Percentiles rank a stretch among this genome's conserved stretches.
Evolutionary conservation across 129 eudicot species (phyloP).

Genomic region (Centaurea solstitialis): DNA sequence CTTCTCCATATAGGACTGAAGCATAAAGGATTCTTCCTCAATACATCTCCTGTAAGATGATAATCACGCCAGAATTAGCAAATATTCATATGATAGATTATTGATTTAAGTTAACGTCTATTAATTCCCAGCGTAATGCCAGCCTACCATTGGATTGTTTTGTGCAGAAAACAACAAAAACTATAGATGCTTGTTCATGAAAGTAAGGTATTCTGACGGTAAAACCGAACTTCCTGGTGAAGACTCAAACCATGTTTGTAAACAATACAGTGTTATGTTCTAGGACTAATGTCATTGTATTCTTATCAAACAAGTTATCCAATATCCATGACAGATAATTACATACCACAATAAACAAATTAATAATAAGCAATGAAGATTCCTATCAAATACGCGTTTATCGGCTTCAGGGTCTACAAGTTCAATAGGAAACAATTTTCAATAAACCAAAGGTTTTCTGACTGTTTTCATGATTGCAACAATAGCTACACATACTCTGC

Average conservation of each 20-base stretch:
- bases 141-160: too few relatives aligned
- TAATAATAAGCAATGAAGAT: not conserved
- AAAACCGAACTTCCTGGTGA: too few relatives aligned
- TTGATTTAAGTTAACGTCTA: not conserved
- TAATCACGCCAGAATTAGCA: not conserved
- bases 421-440: not conserved
- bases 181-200: too few relatives aligned
- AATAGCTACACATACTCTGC: not conserved
- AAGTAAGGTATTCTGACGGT: too few relatives aligned
- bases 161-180: too few relatives aligned
- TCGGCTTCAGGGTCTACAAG: not conserved
- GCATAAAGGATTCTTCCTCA: constrained; percentile 34
- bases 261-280: too few relatives aligned
- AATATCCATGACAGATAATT: too few relatives aligned
- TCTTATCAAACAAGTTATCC: too few relatives aligned
- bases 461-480: not conserved
- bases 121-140: too few relatives aligned
- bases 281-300: too few relatives aligned
- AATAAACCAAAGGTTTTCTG: not conserved
- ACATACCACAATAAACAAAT: too few relatives aligned
- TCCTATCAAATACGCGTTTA: not conserved
- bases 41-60: constrained; percentile 28
- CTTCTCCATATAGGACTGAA: constrained; percentile 44
- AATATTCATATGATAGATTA: not conserved
- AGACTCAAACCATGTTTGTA: too few relatives aligned